Conservation (phyloP, 345 rosid genomes). For the Aegle marmelos region DNA sequence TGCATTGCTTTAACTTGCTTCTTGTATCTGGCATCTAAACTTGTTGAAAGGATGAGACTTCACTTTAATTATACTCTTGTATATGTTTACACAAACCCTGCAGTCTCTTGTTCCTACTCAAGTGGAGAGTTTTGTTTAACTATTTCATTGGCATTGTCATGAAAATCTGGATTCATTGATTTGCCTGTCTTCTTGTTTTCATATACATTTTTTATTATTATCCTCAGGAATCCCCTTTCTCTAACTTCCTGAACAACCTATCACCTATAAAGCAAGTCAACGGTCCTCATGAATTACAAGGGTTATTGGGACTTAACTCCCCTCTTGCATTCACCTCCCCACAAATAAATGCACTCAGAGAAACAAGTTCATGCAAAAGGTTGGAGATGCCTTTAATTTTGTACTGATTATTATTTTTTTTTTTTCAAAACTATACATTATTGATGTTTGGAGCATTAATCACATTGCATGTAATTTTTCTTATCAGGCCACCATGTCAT, state of each 20-base stretch:
- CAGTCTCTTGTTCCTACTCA: neutral
- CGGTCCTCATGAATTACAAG: conserved; percentile 25
- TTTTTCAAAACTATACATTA: neutral
- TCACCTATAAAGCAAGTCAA: conserved; percentile 39
- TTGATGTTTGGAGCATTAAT: conserved; percentile 3
- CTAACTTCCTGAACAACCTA: conserved; percentile 33
- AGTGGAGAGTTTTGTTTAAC: neutral
- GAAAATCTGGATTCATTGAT: neutral
- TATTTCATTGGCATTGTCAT: neutral
- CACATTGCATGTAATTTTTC: neutral
- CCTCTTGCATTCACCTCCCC: conserved; percentile 52
- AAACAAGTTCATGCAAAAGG: conserved; percentile 33
- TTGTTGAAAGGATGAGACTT: neutral
- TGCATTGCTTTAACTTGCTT: neutral
- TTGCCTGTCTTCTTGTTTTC: neutral
- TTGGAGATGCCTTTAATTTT: conserved; percentile 19
- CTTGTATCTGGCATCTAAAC: neutral
- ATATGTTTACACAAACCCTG: neutral
- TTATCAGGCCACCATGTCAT: conserved; percentile 30
- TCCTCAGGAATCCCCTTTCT: conserved; percentile 45
- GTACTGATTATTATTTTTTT: conserved; percentile 3
- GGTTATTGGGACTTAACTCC: conserved; percentile 37
- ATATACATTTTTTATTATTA: neutral
- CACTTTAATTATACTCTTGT: neutral
- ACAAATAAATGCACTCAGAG: conserved; percentile 18